Conservation (phyloP, 352 stramenopile species). For the Plasmopara muralis region DNA sequence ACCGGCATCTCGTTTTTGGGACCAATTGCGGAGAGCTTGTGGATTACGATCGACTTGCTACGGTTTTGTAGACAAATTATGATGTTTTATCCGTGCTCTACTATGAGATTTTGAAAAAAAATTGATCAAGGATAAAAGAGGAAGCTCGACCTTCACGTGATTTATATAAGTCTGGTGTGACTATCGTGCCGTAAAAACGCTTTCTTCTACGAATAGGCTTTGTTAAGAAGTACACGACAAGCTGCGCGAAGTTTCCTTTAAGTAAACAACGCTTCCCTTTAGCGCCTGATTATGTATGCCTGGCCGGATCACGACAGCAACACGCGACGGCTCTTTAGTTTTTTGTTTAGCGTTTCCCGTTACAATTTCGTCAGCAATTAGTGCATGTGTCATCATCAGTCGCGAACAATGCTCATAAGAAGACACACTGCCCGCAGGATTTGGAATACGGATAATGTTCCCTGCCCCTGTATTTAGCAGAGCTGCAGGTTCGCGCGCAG, state of each 20-base stretch:
- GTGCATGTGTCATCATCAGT: conserved; percentile 2
- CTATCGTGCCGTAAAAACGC: conserved; percentile 6
- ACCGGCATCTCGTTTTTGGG: conserved; percentile 68
- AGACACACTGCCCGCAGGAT: conserved; percentile 17
- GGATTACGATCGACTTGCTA: conserved; percentile 69
- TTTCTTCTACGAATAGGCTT: too few relatives aligned
- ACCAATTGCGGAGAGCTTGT: conserved; percentile 67
- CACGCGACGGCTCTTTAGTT: conserved; percentile 5
- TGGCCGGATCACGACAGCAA: conserved; percentile 41
- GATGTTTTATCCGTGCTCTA: too few relatives aligned
- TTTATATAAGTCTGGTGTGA: background rate
- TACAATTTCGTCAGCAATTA: background rate
- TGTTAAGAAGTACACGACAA: too few relatives aligned
- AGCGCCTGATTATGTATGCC: conserved; percentile 38
- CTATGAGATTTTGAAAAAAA: too few relatives aligned
- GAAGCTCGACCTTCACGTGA: conserved; percentile 7
- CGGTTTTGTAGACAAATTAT: conserved; percentile 32
- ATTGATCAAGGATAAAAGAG: conserved; percentile 25
- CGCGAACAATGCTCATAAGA: conserved; percentile 47
- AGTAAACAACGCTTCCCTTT: conserved; percentile 52
- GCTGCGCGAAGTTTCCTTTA: too few relatives aligned
- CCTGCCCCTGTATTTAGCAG: conserved; percentile 40
- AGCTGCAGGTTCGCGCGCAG: conserved; percentile 25
- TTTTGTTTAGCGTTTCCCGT: background rate
- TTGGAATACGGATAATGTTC: conserved; percentile 41